Evolutionary conservation across 2,329 filamentous ascomycete species (phyloP), one percentile per base, ranked within the genome.

Genomic region (Pseudodiploospora longispora): DNA sequence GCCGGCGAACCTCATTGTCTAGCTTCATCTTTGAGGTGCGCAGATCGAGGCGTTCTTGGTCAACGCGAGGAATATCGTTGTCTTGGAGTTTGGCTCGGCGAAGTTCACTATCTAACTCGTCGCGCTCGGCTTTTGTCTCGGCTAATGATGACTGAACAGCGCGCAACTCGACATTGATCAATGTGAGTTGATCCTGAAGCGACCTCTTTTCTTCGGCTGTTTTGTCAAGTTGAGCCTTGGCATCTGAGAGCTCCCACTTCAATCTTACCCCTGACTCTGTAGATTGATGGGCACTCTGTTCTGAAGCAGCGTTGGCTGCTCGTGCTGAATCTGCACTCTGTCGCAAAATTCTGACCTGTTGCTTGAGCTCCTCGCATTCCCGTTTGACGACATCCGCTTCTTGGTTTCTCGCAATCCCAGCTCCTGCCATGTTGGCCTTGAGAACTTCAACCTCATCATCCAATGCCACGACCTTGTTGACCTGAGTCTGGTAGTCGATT

Each of bases 371-470:
- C 27, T 60, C 59, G 36, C 59, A 55, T 45, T 63, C 60, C 6
- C 49, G 42, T 44, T 46, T 50, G 31, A 50, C 45, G 38, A 45
- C 51, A 32, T 51, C 49, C 51, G 50, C 38, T 50, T 45, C 7
- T 41, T 47, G 28, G 39, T 47, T 9, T 30, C 38, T 10, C 29
- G 33, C 5, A 27, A 6, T 32, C 10, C 41, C 41, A 10, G 29
- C 36, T 27, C 33, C 35, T 31, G 33, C 27, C 31, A 43, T 31
- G 32, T 42, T 59, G 30, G 44, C 55, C 59, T 88, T 83, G 10
- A 90, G 65, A 29, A 87, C 77, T 42, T 87, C 81, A n/a, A 88
- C 72, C 58, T 89, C 85, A 51, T 89, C 85, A 57, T 90, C 83
- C 19, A 90, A 61, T 6, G 74, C 73, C 46, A 84, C 77, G 2